These are phyloP conservation scores for Exophiala xenobiotica DNA, from an alignment of 2,329 filamentous ascomycete species.

Conservation along the genomic window DNA sequence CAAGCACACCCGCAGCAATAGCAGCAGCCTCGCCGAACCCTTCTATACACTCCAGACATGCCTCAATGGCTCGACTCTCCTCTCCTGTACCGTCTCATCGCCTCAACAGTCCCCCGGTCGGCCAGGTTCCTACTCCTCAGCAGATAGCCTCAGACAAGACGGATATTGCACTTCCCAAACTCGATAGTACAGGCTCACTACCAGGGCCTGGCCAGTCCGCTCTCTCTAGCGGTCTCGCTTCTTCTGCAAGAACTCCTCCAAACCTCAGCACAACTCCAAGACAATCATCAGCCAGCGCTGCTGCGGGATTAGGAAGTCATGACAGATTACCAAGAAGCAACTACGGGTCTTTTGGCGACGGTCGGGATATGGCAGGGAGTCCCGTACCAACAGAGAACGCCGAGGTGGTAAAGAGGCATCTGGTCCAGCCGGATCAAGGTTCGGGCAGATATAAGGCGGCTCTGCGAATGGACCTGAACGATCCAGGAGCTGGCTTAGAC, in stretches of 20 bases:
- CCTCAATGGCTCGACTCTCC: slow-evolving; percentile 55
- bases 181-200: slow-evolving; percentile 57
- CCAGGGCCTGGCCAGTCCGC: slow-evolving; percentile 82
- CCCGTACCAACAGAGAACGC: slow-evolving; percentile 74
- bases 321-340: slow-evolving; percentile 63
- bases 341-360: slow-evolving; percentile 78
- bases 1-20: slow-evolving; percentile 24
- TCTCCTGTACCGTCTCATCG: slow-evolving; percentile 55
- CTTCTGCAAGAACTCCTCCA: slow-evolving; percentile 61
- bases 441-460: slow-evolving; percentile 39
- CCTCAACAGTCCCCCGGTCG: slow-evolving; percentile 48
- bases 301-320: slow-evolving; percentile 56
- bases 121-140: slow-evolving; percentile 51
- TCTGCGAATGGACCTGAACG: slow-evolving; percentile 34
- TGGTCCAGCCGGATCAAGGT: slow-evolving; percentile 66
- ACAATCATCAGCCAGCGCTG: slow-evolving; percentile 42
- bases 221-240: slow-evolving; percentile 80
- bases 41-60: slow-evolving; percentile 49
- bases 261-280: slow-evolving; percentile 23
- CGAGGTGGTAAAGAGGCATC: slow-evolving; percentile 84
- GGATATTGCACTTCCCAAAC: slow-evolving; percentile 61
- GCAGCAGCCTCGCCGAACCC: slow-evolving; percentile 38
- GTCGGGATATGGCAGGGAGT: slow-evolving; percentile 55
- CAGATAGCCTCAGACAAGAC: slow-evolving; percentile 48
- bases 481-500: slow-evolving; percentile 42